Evolutionary conservation across 2,329 filamentous ascomycete genomes (phyloP).

Genomic region (Lithohypha guttulata): DNA sequence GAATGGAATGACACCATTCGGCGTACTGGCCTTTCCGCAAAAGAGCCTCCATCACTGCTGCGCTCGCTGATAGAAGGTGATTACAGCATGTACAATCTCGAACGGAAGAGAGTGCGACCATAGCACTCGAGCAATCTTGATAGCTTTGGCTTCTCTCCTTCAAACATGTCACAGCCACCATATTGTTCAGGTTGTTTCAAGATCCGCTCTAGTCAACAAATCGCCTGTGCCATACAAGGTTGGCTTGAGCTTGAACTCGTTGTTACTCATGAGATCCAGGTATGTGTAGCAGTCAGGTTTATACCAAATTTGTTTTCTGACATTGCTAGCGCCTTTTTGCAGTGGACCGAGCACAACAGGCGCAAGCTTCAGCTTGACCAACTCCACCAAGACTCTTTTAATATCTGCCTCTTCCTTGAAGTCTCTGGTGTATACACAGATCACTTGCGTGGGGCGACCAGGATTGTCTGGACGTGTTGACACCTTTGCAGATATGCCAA

Average conservation of each 20-base stretch:
- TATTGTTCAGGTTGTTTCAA: neutral
- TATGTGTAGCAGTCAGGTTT: constrained; percentile 65
- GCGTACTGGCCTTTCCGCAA: neutral
- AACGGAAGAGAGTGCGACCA: constrained; percentile 12
- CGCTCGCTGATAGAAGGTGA: constrained; percentile 16
- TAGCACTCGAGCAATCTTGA: too few relatives aligned
- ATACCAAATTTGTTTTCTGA: constrained; percentile 52
- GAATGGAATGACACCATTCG: constrained; percentile 12
- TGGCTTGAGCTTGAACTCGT: constrained; percentile 52
- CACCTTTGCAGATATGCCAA: constrained; percentile 66
- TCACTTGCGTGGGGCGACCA: constrained; percentile 36
- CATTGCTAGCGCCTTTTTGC: constrained; percentile 19
- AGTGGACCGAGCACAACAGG: constrained; percentile 25
- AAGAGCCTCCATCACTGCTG: constrained; percentile 12
- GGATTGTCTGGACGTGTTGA: constrained; percentile 42
- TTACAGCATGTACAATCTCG: constrained; percentile 18
- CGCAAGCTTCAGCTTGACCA: constrained; percentile 54
- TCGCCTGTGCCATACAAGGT: constrained; percentile 34
- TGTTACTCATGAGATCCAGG: constrained; percentile 50
- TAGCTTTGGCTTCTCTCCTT: too few relatives aligned
- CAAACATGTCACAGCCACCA: neutral
- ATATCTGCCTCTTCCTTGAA: constrained; percentile 61
- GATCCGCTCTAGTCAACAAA: constrained; percentile 24
- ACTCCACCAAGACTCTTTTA: constrained; percentile 50
- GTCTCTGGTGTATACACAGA: constrained; percentile 70